These are phyloP conservation scores for Centaurea solstitialis DNA, from an alignment of 129 eudicot genomes.

Conservation along the genomic window DNA sequence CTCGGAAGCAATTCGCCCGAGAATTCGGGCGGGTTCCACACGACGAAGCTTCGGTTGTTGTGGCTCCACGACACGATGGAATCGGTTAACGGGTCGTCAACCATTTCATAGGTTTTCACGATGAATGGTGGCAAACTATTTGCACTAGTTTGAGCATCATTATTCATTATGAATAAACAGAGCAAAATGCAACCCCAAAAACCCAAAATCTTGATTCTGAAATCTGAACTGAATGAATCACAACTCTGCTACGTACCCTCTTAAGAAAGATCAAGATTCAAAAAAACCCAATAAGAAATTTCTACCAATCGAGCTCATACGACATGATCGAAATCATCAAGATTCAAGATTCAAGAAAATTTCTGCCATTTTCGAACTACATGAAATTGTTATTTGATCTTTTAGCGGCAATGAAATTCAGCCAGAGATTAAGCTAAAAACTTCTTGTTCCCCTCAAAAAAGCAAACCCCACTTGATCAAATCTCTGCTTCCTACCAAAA, in stretches of 20 bases:
- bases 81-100: constrained; percentile 37
- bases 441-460: neutral
- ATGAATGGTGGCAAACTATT: constrained; percentile 39
- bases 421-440: too few relatives aligned
- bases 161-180: constrained; percentile 19
- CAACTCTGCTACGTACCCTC: neutral
- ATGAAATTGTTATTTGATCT: too few relatives aligned
- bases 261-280: neutral
- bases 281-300: neutral
- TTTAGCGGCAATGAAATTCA: too few relatives aligned
- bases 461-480: neutral
- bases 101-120: constrained; percentile 34
- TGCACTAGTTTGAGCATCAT: constrained; percentile 25
- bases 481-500: constrained; percentile 11
- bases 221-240: neutral
- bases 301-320: neutral
- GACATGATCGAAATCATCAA: constrained; percentile 1
- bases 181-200: constrained; percentile 1
- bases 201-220: neutral
- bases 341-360: neutral
- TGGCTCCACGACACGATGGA: constrained; percentile 39
- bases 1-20: constrained; percentile 40
- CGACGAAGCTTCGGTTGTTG: constrained; percentile 27
- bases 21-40: constrained; percentile 35
- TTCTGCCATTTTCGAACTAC: neutral